A percentile compares a stretch with the other conserved stretches of the same genome.
These are phyloP conservation scores for Ashbya aceris DNA, from an alignment of 1,139 yeast genomes.

Conservation along the genomic window DNA sequence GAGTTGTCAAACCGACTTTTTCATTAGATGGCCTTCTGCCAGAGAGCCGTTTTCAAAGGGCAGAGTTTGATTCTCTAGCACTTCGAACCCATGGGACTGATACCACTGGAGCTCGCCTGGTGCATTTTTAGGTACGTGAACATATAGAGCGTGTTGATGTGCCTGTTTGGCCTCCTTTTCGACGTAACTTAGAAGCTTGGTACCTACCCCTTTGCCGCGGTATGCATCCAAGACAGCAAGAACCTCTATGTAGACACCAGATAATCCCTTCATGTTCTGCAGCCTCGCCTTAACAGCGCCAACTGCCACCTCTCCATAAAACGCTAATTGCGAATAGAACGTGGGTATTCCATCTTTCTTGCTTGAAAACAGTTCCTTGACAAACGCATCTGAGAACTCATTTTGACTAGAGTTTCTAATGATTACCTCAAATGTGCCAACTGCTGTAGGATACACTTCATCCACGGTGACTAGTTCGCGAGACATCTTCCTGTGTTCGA, in stretches of 20 bases:
- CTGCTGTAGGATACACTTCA: conserved; percentile 22
- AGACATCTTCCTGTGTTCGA: conserved; percentile 10
- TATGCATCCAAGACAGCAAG: conserved; percentile 59
- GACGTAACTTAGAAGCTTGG: conserved; percentile 44
- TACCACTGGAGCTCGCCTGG: conserved; percentile 47
- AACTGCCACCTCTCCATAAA: conserved; percentile 57
- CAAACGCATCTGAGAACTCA: conserved; percentile 14
- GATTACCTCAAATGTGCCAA: conserved; percentile 13
- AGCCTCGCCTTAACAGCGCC: conserved; percentile 56
- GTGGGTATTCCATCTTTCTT: conserved; percentile 9
- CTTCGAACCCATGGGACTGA: conserved; percentile 40
- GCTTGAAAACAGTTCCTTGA: conserved; percentile 13
- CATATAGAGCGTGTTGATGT: conserved; percentile 47
- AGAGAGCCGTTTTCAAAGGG: too few species aligned
- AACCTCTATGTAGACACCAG: conserved; percentile 53
- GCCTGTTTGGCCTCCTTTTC: conserved; percentile 44
- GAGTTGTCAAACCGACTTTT: too few species aligned
- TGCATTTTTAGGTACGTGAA: conserved; percentile 50
- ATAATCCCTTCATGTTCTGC: conserved; percentile 26
- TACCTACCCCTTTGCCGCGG: conserved; percentile 54
- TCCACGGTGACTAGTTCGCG: conserved; percentile 19
- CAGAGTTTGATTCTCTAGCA: too few species aligned
- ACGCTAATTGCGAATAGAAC: conserved; percentile 34
- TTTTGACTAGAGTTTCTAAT: conserved; percentile 12
- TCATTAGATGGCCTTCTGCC: too few species aligned